Evolutionary conservation across 306 rosid genomes (phyloP), one percentile per base, ranked within the genome.

Genomic region (Fragaria vesca): DNA sequence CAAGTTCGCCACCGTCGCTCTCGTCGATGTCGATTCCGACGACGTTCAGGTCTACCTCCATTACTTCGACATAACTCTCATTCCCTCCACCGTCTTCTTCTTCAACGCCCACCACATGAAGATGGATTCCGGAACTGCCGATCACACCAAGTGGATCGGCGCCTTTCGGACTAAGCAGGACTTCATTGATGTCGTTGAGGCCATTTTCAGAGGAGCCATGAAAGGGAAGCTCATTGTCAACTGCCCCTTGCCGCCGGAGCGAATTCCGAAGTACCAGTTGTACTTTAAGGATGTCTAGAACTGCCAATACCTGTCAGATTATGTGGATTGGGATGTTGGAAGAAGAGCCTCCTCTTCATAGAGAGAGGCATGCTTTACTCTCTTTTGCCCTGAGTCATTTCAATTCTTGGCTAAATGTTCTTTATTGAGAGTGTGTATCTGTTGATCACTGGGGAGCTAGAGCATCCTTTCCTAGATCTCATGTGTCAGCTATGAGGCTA

Each of bases 81-180:
- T 89, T 48, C 98, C 98, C 1, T 94, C 97, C 18, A 88, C 92
- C 0, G 71, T 94, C 58, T 94, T 92, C 85, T 92, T 94, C 89
- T 94, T 92, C 92, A 94, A 94, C 86, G 95, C 98, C 18, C 97
- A 92, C 84, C 98, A 94, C 83, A 92, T 92, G 97, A 94, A 92
- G 89, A 92, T 94, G 98, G 98, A 94, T 85, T 88, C 88, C 6
- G 97, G 97, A 28, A 86, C 89, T 7, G 85, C 83, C 6, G 89
- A 83, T 71, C 89, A 86, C 57, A 80, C 81, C 17, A 86, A 86
- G 67, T 86, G 89, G 89, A 69, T 86, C 45, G 87, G 89, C 9
- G 76, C 85, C 63, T 86, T 86, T 80, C 82, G 61, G 13, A 72
- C 52, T 24, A 86, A 86, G 78, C 86, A 86, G 83, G 85, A 83